Evolutionary conservation across 2,329 filamentous ascomycete species (phyloP).

Genomic region (Colletotrichum tamarilloi): DNA sequence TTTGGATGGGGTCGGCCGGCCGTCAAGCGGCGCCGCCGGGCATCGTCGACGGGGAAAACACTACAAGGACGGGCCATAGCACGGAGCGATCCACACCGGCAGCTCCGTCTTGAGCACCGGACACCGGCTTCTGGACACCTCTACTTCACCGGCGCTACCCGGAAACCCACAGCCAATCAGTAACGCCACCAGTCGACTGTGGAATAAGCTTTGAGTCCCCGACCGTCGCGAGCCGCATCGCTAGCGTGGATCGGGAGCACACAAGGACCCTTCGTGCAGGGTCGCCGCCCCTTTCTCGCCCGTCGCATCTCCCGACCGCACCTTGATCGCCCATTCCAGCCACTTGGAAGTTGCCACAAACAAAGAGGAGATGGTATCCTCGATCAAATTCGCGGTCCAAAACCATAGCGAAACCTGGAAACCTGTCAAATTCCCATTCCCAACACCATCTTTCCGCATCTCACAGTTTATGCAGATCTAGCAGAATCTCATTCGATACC

Average conservation of each 20-base stretch:
- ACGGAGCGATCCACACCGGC: neutral
- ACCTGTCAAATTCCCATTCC: slow-evolving; percentile 17
- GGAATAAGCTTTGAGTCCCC: slow-evolving; percentile 18
- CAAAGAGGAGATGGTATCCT: neutral
- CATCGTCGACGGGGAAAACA: neutral
- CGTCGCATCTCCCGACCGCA: neutral
- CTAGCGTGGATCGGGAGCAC: slow-evolving; percentile 44
- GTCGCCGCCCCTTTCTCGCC: neutral
- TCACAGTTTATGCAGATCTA: neutral
- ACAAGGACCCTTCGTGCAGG: slow-evolving; percentile 29
- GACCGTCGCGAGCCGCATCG: slow-evolving; percentile 43
- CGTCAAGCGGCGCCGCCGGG: neutral
- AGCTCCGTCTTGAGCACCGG: neutral
- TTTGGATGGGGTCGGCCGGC: no score
- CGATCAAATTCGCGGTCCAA: slow-evolving; percentile 9
- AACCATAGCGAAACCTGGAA: neutral
- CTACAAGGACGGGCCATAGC: neutral
- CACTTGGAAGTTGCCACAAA: neutral
- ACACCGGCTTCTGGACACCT: neutral
- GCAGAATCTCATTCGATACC: neutral
- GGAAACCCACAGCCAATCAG: slow-evolving; percentile 14
- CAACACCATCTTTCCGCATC: slow-evolving; percentile 9
- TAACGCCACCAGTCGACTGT: neutral
- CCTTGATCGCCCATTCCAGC: neutral
- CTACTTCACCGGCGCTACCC: neutral